Evolutionary conservation across 306 rosid species (phyloP).

Genomic region (Luffa acutangula): DNA sequence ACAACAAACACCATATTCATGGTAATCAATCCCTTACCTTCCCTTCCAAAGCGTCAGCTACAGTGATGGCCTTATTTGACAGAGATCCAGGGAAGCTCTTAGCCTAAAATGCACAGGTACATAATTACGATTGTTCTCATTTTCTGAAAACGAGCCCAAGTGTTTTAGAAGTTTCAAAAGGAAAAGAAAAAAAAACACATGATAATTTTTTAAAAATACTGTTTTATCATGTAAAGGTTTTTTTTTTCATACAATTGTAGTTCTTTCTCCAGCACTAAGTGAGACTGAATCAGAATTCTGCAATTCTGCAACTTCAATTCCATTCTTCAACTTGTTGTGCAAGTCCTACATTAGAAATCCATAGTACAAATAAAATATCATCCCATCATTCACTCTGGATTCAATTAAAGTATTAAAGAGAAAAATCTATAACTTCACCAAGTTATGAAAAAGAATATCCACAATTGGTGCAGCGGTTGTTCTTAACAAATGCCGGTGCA

Average conservation of each 20-base stretch:
- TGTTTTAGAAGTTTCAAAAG: background rate
- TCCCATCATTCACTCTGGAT: constrained; percentile 6
- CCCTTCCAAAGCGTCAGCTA: constrained; percentile 89
- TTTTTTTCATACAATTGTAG: constrained; percentile 44
- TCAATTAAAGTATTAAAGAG: constrained; percentile 9
- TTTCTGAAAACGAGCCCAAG: background rate
- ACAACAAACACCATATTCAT: background rate
- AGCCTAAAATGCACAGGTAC: constrained; percentile 36
- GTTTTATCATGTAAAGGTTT: constrained; percentile 14
- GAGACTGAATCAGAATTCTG: constrained; percentile 45
- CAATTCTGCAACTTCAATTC: constrained; percentile 56
- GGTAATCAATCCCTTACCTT: constrained; percentile 45
- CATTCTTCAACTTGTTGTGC: constrained; percentile 78
- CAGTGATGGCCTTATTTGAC: constrained; percentile 52
- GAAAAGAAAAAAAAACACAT: constrained; percentile 3
- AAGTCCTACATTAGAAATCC: constrained; percentile 42
- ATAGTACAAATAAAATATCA: constrained; percentile 7
- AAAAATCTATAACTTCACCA: constrained; percentile 34
- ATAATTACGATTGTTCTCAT: background rate
- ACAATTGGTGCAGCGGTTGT: constrained; percentile 62
- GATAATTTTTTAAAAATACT: background rate
- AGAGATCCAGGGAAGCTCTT: constrained; percentile 70
- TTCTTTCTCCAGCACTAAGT: constrained; percentile 63
- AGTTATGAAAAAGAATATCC: constrained; percentile 53
- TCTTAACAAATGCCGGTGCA: constrained; percentile 93